Conservation (phyloP, 169 alveolate species). For the Plasmodium ovale region DNA sequence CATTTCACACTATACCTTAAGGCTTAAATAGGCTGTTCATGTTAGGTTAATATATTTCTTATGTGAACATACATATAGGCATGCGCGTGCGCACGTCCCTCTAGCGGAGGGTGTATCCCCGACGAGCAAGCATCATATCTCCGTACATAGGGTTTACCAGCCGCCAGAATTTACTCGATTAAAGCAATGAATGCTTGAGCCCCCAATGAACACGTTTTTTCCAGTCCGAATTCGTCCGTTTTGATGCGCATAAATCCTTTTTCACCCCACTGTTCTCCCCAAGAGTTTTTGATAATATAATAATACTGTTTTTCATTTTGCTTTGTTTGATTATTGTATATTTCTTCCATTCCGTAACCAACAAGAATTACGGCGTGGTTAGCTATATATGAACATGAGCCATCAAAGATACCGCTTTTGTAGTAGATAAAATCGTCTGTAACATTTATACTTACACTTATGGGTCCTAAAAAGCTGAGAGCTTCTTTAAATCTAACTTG, state of each 20-base stretch:
- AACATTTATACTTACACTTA: constrained; percentile 93
- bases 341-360: constrained; percentile 77
- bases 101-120: too few species aligned
- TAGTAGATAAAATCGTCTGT: constrained; percentile 88
- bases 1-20: too few species aligned
- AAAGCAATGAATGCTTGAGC: background rate
- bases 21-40: too few species aligned
- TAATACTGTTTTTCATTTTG: constrained; percentile 73
- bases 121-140: too few species aligned
- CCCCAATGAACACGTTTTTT: constrained; percentile 71
- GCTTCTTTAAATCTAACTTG: constrained; percentile 77
- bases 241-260: constrained; percentile 85
- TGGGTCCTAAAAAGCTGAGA: constrained; percentile 81
- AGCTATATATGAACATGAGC: constrained; percentile 78
- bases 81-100: too few species aligned
- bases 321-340: constrained; percentile 8
- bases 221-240: constrained; percentile 71
- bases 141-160: too few species aligned
- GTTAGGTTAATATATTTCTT: too few species aligned
- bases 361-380: constrained; percentile 91
- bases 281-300: constrained; percentile 88
- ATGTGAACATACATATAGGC: too few species aligned
- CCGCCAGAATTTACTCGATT: too few species aligned
- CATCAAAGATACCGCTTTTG: constrained; percentile 83
- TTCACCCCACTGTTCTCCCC: constrained; percentile 91